These are phyloP conservation scores for Calonectria naviculata DNA, from an alignment of 2,329 filamentous ascomycete genomes.

Conservation along the genomic window DNA sequence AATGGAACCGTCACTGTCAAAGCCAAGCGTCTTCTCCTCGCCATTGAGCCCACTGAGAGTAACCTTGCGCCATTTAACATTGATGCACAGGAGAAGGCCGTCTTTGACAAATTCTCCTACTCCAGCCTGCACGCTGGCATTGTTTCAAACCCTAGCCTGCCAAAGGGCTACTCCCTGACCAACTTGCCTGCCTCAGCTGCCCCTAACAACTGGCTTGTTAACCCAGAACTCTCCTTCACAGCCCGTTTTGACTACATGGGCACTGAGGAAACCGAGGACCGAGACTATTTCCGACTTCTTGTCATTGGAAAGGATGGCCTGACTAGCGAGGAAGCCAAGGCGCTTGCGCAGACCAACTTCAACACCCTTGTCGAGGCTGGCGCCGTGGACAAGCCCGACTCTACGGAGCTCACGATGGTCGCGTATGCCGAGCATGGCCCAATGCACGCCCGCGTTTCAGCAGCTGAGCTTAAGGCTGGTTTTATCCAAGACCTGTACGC, in stretches of 20 bases:
- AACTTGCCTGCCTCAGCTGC: constrained; percentile 35
- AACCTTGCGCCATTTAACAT: constrained; percentile 47
- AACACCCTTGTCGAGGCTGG: constrained; percentile 42
- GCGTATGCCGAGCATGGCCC: constrained; percentile 50
- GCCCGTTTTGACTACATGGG: constrained; percentile 45
- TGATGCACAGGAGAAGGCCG: constrained; percentile 38
- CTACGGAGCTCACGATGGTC: constrained; percentile 43
- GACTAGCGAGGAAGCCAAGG: constrained; percentile 33
- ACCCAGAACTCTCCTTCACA: constrained; percentile 32
- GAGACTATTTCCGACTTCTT: constrained; percentile 43
- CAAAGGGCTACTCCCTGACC: constrained; percentile 29
- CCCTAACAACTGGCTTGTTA: constrained; percentile 32
- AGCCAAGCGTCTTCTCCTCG: constrained; percentile 49
- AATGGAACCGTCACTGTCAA: constrained; percentile 41
- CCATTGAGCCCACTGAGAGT: constrained; percentile 47
- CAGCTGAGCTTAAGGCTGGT: constrained; percentile 48
- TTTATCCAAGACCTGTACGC: constrained; percentile 54
- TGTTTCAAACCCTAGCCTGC: constrained; percentile 41
- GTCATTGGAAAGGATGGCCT: constrained; percentile 39
- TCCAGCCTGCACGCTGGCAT: constrained; percentile 46
- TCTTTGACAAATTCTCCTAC: constrained; percentile 49
- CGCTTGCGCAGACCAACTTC: constrained; percentile 40
- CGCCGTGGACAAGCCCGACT: constrained; percentile 32
- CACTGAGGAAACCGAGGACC: constrained; percentile 30
- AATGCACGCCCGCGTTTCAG: constrained; percentile 47